Conservation (phyloP, 805 yeast species). For the Saccharomyces paradoxus region DNA sequence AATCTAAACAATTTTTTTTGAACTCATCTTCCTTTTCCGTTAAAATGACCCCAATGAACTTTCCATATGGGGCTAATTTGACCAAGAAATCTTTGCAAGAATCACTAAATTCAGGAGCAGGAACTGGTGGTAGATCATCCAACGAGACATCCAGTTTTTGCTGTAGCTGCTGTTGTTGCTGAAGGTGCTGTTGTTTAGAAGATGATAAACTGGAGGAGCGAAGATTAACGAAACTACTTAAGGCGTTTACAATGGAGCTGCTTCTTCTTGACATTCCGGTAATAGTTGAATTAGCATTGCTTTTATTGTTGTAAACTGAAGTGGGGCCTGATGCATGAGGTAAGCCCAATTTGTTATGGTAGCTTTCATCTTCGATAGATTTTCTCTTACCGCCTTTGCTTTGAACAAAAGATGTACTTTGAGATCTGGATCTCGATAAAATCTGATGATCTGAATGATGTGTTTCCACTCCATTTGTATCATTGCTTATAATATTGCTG, state of each 20-base stretch:
- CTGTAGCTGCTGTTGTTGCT: constrained; percentile 2
- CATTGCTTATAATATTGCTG: neutral
- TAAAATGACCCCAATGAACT: constrained; percentile 27
- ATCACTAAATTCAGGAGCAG: constrained; percentile 25
- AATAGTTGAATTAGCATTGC: neutral
- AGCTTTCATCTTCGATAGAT: neutral
- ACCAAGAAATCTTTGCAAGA: constrained; percentile 22
- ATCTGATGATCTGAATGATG: neutral
- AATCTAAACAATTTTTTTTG: constrained; percentile 20
- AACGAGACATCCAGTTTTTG: constrained; percentile 4
- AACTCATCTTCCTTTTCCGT: constrained; percentile 24
- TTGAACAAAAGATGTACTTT: constrained; percentile 3
- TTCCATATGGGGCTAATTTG: constrained; percentile 27
- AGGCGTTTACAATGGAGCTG: constrained; percentile 32
- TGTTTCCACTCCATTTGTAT: neutral
- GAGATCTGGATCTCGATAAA: constrained; percentile 3
- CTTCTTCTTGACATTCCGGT: constrained; percentile 25
- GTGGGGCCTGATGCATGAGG: neutral
- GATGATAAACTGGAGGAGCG: constrained; percentile 23
- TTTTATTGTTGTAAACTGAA: neutral
- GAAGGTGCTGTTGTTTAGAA: constrained; percentile 5
- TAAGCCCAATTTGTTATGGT: neutral
- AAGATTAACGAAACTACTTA: constrained; percentile 32
- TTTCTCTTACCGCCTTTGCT: neutral
- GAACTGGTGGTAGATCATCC: constrained; percentile 22